phyloP scores from a whole-genome alignment of 768 basidiomycete species.

The Hygrocybe punicea region DNA sequence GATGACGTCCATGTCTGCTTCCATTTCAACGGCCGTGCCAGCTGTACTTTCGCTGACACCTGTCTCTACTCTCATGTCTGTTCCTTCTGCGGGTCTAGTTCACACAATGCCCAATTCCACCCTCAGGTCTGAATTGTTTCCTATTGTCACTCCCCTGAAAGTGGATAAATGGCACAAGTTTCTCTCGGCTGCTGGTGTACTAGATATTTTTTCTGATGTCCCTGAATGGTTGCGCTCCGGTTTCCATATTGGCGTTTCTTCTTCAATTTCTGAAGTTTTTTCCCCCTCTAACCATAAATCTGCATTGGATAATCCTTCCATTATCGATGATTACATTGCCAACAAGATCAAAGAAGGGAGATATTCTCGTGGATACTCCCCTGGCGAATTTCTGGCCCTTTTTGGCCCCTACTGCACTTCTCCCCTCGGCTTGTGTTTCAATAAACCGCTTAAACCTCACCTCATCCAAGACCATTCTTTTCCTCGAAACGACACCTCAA shows the following conservation, averaged over 20 bases:
- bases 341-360: not conserved
- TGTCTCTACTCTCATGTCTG: slow-evolving; percentile 10
- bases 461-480: not conserved
- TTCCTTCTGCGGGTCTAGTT: slow-evolving; percentile 9
- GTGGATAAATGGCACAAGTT: slow-evolving; percentile 11
- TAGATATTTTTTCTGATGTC: slow-evolving; percentile 15
- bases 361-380: not conserved
- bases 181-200: not conserved
- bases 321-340: not conserved
- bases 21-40: not conserved
- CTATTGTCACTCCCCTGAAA: slow-evolving; percentile 17
- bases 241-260: slow-evolving; percentile 11
- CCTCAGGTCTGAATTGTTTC: slow-evolving; percentile 7
- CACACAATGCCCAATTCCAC: slow-evolving; percentile 9
- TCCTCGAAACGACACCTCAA: not conserved
- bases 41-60: not conserved
- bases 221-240: slow-evolving; percentile 14
- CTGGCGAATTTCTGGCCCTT: not conserved
- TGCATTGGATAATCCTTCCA: slow-evolving; percentile 20
- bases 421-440: not conserved
- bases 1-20: not conserved
- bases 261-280: not conserved
- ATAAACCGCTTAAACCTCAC: slow-evolving; percentile 16
- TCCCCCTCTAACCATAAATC: slow-evolving; percentile 9
- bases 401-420: not conserved